Evolutionary conservation across 768 basidiomycete genomes (phyloP).

Genomic region (Calocybe cyanea): DNA sequence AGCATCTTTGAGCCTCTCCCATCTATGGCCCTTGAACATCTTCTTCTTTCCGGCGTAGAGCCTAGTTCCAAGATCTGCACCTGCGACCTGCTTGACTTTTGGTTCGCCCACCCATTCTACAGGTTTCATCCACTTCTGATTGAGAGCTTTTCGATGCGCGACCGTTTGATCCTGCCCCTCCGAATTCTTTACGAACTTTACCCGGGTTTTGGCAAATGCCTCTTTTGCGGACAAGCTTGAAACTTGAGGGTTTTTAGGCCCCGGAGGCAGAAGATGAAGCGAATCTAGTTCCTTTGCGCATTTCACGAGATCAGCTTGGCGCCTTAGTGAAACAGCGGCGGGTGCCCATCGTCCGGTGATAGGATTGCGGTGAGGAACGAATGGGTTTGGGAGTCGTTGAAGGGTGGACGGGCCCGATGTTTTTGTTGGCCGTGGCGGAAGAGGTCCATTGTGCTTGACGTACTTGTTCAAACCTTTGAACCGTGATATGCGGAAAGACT

Average conservation of each 20-base stretch:
- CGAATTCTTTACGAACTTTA: slow-evolving; percentile 5
- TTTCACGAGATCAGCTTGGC: slow-evolving; percentile 77
- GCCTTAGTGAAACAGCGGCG: slow-evolving; percentile 67
- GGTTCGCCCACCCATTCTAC: slow-evolving; percentile 45
- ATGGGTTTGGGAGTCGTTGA: slow-evolving; percentile 57
- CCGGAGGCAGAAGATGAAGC: slow-evolving; percentile 62
- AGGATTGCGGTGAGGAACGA: slow-evolving; percentile 59
- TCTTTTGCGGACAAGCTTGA: slow-evolving; percentile 1
- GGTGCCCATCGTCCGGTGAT: slow-evolving; percentile 64
- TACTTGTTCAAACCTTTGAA: slow-evolving; percentile 28
- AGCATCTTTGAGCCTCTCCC: slow-evolving; percentile 60
- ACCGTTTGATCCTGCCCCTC: slow-evolving; percentile 4
- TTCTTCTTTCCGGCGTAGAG: slow-evolving; percentile 74
- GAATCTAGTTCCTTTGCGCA: slow-evolving; percentile 52
- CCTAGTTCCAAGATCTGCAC: slow-evolving; percentile 54
- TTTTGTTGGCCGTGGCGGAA: slow-evolving; percentile 24
- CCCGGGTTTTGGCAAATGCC: slow-evolving; percentile 3
- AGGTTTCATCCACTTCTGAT: slow-evolving; percentile 26
- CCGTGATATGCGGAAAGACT: slow-evolving; percentile 45
- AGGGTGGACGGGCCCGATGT: slow-evolving; percentile 12
- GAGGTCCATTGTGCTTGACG: slow-evolving; percentile 34
- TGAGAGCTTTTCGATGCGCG: slow-evolving; percentile 6
- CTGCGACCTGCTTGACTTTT: slow-evolving; percentile 37
- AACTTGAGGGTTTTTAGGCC: slow-evolving; percentile 45
- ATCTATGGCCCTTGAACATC: slow-evolving; percentile 95